Percentiles rank a stretch among this genome's conserved stretches.
Conservation (phyloP, 2,329 filamentous ascomycete genomes). For the Phialophora chinensis region DNA sequence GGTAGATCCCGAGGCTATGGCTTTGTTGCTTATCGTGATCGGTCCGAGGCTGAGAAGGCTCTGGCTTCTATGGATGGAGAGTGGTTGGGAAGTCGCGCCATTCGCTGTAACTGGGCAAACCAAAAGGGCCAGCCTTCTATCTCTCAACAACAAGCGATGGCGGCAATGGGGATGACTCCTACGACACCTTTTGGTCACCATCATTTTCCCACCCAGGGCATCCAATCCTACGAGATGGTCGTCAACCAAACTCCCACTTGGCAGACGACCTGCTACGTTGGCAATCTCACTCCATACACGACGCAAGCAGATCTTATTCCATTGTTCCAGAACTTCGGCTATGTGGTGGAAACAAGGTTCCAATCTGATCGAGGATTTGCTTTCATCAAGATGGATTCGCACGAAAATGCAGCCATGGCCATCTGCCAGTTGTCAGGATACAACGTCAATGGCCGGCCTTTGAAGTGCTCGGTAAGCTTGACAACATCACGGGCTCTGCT, state of each 20-base stretch:
- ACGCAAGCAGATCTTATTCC: slow-evolving; percentile 96
- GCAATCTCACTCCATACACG: slow-evolving; percentile 96
- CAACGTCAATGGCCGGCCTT: slow-evolving; percentile 92
- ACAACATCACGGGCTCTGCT: slow-evolving; percentile 23
- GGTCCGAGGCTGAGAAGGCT: slow-evolving; percentile 91
- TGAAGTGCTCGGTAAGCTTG: slow-evolving; percentile 95
- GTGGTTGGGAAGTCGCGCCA: slow-evolving; percentile 96
- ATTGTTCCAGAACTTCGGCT: slow-evolving; percentile 97
- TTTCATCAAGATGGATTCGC: slow-evolving; percentile 98
- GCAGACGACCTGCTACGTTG: slow-evolving; percentile 98
- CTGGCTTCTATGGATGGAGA: slow-evolving; percentile 98
- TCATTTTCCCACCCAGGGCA: slow-evolving; percentile 94
- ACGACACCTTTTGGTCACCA: slow-evolving; percentile 96
- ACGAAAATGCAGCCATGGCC: slow-evolving; percentile 97
- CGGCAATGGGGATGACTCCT: slow-evolving; percentile 96
- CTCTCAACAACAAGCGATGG: slow-evolving; percentile 96
- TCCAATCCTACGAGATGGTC: slow-evolving; percentile 98
- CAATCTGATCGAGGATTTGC: slow-evolving; percentile 97
- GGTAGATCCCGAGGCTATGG: slow-evolving; percentile 96
- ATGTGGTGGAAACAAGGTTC: slow-evolving; percentile 95
- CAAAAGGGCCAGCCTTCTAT: slow-evolving; percentile 99
- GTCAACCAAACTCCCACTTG: slow-evolving; percentile 92
- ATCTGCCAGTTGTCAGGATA: slow-evolving; percentile 98
- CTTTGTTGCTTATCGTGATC: slow-evolving; percentile 96
- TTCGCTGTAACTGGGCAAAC: slow-evolving; percentile 99